Evolutionary conservation across 345 rosid genomes (phyloP).

Genomic region (Dimocarpus longan): DNA sequence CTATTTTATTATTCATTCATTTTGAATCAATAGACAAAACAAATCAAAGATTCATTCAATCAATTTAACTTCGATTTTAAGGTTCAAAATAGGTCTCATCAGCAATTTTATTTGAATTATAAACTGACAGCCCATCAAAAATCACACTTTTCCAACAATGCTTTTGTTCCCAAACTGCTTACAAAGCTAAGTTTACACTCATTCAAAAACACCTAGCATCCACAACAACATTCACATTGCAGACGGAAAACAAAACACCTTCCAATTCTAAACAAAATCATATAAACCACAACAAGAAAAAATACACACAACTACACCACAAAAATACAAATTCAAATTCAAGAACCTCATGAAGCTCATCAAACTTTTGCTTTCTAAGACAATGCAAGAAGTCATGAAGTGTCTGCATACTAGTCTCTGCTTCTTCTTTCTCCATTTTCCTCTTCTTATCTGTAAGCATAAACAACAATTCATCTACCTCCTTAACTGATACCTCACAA

Average conservation of each 20-base stretch:
- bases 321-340: constrained; percentile 6
- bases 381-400: constrained; percentile 42
- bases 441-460: constrained; percentile 44
- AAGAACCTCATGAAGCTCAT: constrained; percentile 43
- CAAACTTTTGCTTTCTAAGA: constrained; percentile 43
- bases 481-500: constrained; percentile 45
- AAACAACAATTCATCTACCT: constrained; percentile 39
- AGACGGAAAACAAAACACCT: too few relatives aligned
- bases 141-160: not conserved
- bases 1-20: not conserved
- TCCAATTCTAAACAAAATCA: too few relatives aligned
- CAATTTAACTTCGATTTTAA: not conserved
- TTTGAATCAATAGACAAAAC: not conserved
- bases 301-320: too few relatives aligned
- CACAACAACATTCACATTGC: not conserved
- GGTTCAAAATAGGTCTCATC: not conserved
- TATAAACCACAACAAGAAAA: too few relatives aligned
- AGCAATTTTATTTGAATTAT: not conserved
- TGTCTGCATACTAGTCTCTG: constrained; percentile 43
- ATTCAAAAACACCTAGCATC: not conserved
- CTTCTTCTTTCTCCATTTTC: constrained; percentile 45
- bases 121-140: not conserved
- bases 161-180: not conserved
- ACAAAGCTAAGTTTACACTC: too few relatives aligned
- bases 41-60: not conserved